A percentile compares a stretch with the other conserved stretches of the same genome.
phyloP scores from a whole-genome alignment of 352 stramenopile species.

The Globisporangium alternatum region DNA sequence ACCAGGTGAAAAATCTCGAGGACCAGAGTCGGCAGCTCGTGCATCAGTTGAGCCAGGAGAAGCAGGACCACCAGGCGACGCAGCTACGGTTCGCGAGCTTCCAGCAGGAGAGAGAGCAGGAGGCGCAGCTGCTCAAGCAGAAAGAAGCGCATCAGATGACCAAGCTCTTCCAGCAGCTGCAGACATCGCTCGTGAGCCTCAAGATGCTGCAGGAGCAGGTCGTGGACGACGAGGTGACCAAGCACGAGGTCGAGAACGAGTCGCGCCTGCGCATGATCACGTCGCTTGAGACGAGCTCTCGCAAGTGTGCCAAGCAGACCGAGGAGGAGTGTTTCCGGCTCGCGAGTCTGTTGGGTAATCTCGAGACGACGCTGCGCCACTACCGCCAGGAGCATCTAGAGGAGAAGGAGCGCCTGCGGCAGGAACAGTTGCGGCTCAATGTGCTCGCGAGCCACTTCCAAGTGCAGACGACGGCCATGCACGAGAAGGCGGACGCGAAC shows the following conservation, averaged over 20 bases:
- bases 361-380: constrained; percentile 53
- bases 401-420: constrained; percentile 67
- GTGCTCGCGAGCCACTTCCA: constrained; percentile 63
- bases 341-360: constrained; percentile 34
- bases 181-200: constrained; percentile 47
- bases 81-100: constrained; percentile 29
- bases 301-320: constrained; percentile 42
- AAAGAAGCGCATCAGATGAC: constrained; percentile 47
- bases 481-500: constrained; percentile 49
- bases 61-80: constrained; percentile 26
- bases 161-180: constrained; percentile 46
- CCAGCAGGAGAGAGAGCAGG: constrained; percentile 38
- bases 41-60: constrained; percentile 25
- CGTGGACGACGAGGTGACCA: constrained; percentile 30
- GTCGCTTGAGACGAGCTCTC: constrained; percentile 56
- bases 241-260: constrained; percentile 46
- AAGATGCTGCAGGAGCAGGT: constrained; percentile 45
- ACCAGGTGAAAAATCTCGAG: constrained; percentile 25
- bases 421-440: constrained; percentile 66
- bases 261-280: constrained; percentile 60
- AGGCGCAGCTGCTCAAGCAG: constrained; percentile 30
- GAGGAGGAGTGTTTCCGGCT: constrained; percentile 67
- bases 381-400: constrained; percentile 60
- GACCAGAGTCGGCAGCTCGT: constrained; percentile 30
- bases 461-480: constrained; percentile 47